phyloP scores from a whole-genome alignment of 2,329 filamentous ascomycete genomes.

The Fusarium sulawesiense region DNA sequence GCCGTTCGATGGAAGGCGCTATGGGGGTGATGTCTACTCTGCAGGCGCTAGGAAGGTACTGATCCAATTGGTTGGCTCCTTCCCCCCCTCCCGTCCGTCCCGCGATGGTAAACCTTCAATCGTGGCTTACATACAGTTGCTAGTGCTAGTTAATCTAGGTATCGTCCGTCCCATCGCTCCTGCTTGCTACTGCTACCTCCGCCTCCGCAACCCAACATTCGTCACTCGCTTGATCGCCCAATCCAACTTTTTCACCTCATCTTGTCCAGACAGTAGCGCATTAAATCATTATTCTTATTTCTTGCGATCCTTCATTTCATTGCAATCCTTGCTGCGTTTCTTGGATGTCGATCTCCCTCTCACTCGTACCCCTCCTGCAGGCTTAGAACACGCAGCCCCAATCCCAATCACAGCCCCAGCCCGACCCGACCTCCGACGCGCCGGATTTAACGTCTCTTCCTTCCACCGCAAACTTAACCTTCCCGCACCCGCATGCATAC shows the following conservation, averaged over 20 bases:
- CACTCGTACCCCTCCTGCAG: conserved; percentile 28
- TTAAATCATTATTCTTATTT: conserved; percentile 4
- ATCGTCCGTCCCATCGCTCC: conserved; percentile 15
- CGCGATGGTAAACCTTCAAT: conserved; percentile 35
- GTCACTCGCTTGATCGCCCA: conserved; percentile 27
- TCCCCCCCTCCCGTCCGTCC: conserved; percentile 28
- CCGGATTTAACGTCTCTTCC: conserved; percentile 28
- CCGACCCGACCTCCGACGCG: conserved; percentile 20
- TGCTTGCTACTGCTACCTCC: conserved; percentile 22
- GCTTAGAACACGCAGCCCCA: conserved; percentile 30
- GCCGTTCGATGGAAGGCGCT: conserved; percentile 16
- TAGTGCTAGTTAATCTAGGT: conserved; percentile 25
- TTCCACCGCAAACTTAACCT: conserved; percentile 16
- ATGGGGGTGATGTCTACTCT: conserved; percentile 14
- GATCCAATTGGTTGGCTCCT: conserved; percentile 23
- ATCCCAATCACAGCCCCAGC: conserved; percentile 6
- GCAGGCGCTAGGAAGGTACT: conserved; percentile 32
- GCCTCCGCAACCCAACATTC: conserved; percentile 32
- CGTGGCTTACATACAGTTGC: conserved; percentile 27
- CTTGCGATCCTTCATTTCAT: conserved; percentile 7
- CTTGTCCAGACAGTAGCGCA: conserved; percentile 4
- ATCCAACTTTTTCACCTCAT: conserved; percentile 20
- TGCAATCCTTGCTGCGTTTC: conserved; percentile 8
- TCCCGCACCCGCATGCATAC: conserved; percentile 25
- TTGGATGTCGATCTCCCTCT: conserved; percentile 22